phyloP scores from a whole-genome alignment of 140 eudicot genomes.

The Ambrosia hybrid region DNA sequence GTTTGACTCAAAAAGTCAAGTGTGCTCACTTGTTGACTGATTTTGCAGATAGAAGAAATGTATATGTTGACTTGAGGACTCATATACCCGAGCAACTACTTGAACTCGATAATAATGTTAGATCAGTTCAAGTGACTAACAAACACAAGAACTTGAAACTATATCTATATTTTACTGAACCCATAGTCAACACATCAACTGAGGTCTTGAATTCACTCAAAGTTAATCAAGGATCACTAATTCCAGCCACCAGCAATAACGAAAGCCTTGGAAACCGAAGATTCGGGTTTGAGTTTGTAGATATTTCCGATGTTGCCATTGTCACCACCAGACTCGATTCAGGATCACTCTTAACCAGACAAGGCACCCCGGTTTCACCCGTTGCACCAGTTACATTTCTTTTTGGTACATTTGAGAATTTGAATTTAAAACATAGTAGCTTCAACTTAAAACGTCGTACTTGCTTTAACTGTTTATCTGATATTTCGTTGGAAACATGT shows the following conservation, averaged over 20 bases:
- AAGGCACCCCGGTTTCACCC: constrained; percentile 79
- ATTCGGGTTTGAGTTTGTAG: constrained; percentile 80
- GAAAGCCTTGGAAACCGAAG: constrained; percentile 62
- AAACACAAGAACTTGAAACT: constrained; percentile 54
- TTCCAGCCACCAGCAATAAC: constrained; percentile 44
- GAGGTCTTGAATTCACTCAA: constrained; percentile 63
- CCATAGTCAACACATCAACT: constrained; percentile 69
- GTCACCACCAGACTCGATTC: constrained; percentile 62
- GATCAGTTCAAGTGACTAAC: constrained; percentile 87
- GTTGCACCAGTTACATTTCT: constrained; percentile 83
- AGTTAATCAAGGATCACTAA: constrained; percentile 69
- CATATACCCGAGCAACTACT: constrained; percentile 75
- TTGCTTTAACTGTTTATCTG: background rate
- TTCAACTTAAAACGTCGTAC: constrained; percentile 14
- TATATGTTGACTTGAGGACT: constrained; percentile 63
- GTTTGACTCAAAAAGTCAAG: constrained; percentile 30
- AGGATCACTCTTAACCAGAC: constrained; percentile 50
- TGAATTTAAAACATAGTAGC: background rate
- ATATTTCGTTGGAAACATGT: constrained; percentile 11
- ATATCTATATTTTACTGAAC: constrained; percentile 73
- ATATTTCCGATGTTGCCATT: constrained; percentile 47
- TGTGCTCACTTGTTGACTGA: constrained; percentile 12
- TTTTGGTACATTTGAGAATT: constrained; percentile 49
- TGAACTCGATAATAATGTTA: constrained; percentile 59
- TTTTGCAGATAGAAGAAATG: constrained; percentile 75